These are phyloP conservation scores for Cucurbita argyrosperma DNA, from an alignment of 306 rosid species.

Conservation along the genomic window DNA sequence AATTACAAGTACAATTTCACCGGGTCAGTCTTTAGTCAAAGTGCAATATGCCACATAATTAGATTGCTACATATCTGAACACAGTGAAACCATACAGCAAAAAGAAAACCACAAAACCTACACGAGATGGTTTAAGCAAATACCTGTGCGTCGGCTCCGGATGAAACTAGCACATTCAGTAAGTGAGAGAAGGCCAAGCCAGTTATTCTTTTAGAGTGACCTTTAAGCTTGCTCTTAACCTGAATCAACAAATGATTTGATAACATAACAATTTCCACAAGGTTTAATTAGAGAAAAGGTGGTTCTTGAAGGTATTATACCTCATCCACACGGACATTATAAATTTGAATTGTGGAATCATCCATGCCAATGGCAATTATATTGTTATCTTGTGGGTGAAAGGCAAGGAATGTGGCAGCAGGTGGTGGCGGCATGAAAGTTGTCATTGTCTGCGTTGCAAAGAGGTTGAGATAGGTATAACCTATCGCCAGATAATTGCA, in stretches of 20 bases:
- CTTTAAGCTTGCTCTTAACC: conserved; percentile 97
- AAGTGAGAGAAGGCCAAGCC: conserved; percentile 90
- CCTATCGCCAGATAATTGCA: background rate
- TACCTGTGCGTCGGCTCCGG: conserved; percentile 99
- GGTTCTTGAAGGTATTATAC: conserved; percentile 22
- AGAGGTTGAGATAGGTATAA: conserved; percentile 17
- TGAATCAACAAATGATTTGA: conserved; percentile 20
- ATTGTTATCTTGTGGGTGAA: conserved; percentile 94
- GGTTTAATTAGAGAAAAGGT: background rate
- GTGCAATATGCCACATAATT: background rate
- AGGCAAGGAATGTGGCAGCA: conserved; percentile 95
- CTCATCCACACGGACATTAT: conserved; percentile 93
- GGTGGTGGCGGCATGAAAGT: conserved; percentile 99
- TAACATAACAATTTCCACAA: conserved; percentile 11
- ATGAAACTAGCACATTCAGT: conserved; percentile 73
- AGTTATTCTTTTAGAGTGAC: conserved; percentile 87
- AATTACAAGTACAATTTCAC: background rate
- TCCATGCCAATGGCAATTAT: conserved; percentile 97
- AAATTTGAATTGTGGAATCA: conserved; percentile 90
- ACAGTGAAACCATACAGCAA: background rate
- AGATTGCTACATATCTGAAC: background rate
- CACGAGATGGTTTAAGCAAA: background rate
- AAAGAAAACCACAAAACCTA: background rate
- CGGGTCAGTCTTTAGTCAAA: background rate
- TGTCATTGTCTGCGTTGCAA: conserved; percentile 80